Evolutionary conservation across 371 early-diverging fungal species (phyloP), one percentile per base, ranked within the genome.

Genomic region (Saksenaea vasiformis): DNA sequence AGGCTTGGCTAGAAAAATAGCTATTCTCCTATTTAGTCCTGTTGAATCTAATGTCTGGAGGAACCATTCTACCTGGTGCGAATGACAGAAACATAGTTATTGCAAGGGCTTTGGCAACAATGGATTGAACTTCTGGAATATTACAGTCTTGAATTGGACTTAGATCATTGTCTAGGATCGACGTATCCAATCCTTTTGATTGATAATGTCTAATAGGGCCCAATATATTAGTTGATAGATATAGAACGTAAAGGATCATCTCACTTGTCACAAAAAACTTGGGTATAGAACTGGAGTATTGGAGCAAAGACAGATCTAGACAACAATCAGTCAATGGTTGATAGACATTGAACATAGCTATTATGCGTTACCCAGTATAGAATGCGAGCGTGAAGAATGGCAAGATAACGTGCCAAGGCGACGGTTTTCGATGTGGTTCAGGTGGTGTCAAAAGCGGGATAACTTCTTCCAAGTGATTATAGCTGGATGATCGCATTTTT

Each of bases 71-170:
- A 81, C 81, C 55, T 24, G 73, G 66, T 26, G 54, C 69, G 51
- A 62, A 71, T 17, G 61, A 44, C 1, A 78, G 43, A 31, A 79
- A 66, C 58, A 68, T 53, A 17, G 77, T 68, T 19, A 71, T 43
- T 1, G 78, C 79, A 55, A 69, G 69, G 8, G 68, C 71, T 24
- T 65, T 37, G 8, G 78, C 72, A 11, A 82, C 79, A 39, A 72
- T 43, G 4, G 70, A 35, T 62, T 82, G 82, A 10, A 82, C 69
- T 69, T 77, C 76, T 26, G 82, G 82, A 10, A 82, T 71, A 34
- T 73, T 43, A 51, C 82, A 82, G 38, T 76, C 67, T 54, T 68
- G 68, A 10, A 70, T 53, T 10, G 79, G 72, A 10, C 67, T 56
- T 57, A 68, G 58, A 22, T 24, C 34, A 14, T 44, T 62, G n/a